A percentile compares a stretch with the other conserved stretches of the same genome.
These are phyloP conservation scores for Isoetes taiwanensis DNA, from an alignment of 75 land plant genomes.

Conservation along the genomic window DNA sequence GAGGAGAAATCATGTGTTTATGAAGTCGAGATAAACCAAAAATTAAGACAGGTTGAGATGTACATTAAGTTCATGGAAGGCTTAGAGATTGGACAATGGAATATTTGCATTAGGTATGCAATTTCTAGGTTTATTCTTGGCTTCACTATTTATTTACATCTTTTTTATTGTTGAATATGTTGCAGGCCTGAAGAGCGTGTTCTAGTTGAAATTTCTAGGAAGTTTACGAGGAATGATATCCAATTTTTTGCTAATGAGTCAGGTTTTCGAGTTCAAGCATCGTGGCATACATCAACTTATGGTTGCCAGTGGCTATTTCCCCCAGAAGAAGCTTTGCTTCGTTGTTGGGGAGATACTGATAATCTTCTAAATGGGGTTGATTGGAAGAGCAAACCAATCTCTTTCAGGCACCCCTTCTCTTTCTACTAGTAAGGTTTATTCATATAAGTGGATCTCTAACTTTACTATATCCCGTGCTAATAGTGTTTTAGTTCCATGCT, in stretches of 20 bases:
- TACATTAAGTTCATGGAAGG: conserved; percentile 18
- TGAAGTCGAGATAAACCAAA: conserved; percentile 21
- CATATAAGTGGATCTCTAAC: too few species aligned
- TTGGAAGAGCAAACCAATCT: conserved; percentile 24
- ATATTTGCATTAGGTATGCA: conserved; percentile 24
- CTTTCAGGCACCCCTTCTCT: conserved; percentile 23
- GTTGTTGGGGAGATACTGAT: conserved; percentile 24
- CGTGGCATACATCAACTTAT: conserved; percentile 13
- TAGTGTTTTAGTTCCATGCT: neutral
- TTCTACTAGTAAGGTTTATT: conserved; percentile 31
- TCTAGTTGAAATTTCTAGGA: conserved; percentile 21
- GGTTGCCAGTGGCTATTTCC: conserved; percentile 22
- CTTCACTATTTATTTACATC: too few species aligned
- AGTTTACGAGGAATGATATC: conserved; percentile 14
- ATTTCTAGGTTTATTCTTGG: too few species aligned
- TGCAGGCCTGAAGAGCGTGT: conserved; percentile 24
- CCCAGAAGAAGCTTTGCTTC: conserved; percentile 2
- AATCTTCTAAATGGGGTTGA: conserved; percentile 12
- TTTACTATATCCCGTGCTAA: neutral
- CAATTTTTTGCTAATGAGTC: conserved; percentile 11
- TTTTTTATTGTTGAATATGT: too few species aligned
- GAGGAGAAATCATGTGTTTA: conserved; percentile 16
- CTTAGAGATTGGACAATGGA: conserved; percentile 3
- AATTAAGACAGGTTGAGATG: conserved; percentile 27
- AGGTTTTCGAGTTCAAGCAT: conserved; percentile 12